phyloP scores from a whole-genome alignment of 345 rosid genomes.

The Populus euphratica region DNA sequence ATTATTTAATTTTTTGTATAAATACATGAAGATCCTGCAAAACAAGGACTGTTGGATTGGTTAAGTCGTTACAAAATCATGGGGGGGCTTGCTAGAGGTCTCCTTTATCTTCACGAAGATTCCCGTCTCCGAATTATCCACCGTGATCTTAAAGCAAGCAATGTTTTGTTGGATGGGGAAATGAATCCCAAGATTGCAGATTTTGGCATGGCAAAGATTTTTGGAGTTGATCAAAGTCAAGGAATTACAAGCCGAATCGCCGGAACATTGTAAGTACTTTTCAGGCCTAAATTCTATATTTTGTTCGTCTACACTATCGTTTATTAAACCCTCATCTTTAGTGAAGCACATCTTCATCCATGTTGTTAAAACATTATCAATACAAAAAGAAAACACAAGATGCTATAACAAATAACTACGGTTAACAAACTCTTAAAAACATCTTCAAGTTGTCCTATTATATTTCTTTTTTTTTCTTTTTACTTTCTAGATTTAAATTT shows the following conservation, averaged over 20 bases:
- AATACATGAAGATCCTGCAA: constrained; percentile 11
- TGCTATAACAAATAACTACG: no score
- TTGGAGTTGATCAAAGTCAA: constrained; percentile 7
- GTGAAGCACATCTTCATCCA: no score
- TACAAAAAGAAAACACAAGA: no score
- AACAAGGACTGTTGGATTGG: constrained; percentile 10
- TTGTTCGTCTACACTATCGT: no score
- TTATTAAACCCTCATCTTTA: not conserved
- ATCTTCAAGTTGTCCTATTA: no score
- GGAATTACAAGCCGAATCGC: constrained; percentile 9
- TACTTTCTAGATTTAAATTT: no score
- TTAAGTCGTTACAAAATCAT: constrained; percentile 18
- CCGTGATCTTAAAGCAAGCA: constrained; percentile 28
- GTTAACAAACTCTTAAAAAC: no score
- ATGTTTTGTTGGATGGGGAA: constrained; percentile 16
- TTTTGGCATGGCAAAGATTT: constrained; percentile 14
- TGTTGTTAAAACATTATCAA: not conserved
- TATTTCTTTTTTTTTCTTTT: no score
- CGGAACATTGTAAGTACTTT: constrained; percentile 8
- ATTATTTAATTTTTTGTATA: no score
- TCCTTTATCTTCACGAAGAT: constrained; percentile 26
- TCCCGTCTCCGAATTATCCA: constrained; percentile 18
- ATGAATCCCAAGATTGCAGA: constrained; percentile 15
- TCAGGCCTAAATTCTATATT: no score
- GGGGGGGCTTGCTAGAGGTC: constrained; percentile 23